Conservation (phyloP, 139 green algal species). For the Tetraselmis chui region DNA sequence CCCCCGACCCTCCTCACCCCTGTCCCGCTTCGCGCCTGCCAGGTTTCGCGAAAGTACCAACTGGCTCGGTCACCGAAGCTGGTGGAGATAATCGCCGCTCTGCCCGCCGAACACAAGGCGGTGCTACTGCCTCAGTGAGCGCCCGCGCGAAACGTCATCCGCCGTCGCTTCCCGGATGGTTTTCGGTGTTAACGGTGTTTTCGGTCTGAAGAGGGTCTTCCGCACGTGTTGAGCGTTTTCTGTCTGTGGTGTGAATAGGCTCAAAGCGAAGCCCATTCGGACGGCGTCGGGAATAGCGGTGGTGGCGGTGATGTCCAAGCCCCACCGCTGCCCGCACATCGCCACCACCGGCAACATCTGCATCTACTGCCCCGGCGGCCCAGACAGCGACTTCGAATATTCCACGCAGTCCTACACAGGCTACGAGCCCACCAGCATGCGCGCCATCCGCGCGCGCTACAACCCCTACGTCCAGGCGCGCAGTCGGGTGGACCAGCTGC, state of each 20-base stretch:
- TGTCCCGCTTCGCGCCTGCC: slow-evolving; percentile 27
- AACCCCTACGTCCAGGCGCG: slow-evolving; percentile 88
- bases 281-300: slow-evolving; percentile 96
- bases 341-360: slow-evolving; percentile 99
- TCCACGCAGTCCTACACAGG: slow-evolving; percentile 85
- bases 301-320: slow-evolving; percentile 98
- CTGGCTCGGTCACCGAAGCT: slow-evolving; percentile 77
- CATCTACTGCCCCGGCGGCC: slow-evolving; percentile 95
- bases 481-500: slow-evolving; percentile 87
- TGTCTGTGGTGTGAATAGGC: slow-evolving; percentile 11
- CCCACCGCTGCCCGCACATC: slow-evolving; percentile 96
- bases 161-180: background rate
- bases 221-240: background rate
- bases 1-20: background rate
- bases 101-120: slow-evolving; percentile 84
- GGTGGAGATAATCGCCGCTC: slow-evolving; percentile 94
- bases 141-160: background rate
- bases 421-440: slow-evolving; percentile 97
- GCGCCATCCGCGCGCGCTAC: slow-evolving; percentile 91
- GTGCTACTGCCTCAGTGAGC: slow-evolving; percentile 72
- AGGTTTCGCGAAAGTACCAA: slow-evolving; percentile 41
- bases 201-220: background rate
- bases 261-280: slow-evolving; percentile 64
- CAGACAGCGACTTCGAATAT: slow-evolving; percentile 98
- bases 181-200: too few species aligned